A percentile compares a stretch with the other conserved stretches of the same genome.
These are phyloP conservation scores for Fusarium napiforme DNA, from an alignment of 2,329 filamentous ascomycete species.

Conservation along the genomic window DNA sequence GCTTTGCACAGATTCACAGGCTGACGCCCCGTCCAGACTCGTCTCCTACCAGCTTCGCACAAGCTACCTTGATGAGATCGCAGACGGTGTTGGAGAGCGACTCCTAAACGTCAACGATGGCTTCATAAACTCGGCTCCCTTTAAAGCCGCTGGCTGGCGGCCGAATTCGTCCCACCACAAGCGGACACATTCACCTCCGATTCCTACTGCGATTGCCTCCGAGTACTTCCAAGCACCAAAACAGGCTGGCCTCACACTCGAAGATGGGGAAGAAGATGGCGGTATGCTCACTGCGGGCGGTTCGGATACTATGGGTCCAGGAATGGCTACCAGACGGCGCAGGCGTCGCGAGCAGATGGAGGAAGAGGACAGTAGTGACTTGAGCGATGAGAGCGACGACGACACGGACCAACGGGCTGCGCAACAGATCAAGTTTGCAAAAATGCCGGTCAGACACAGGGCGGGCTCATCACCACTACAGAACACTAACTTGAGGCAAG, in stretches of 20 bases:
- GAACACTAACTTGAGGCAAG: conserved; percentile 69
- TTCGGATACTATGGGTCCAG: conserved; percentile 75
- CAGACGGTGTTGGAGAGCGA: conserved; percentile 86
- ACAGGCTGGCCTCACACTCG: conserved; percentile 70
- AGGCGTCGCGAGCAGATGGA: conserved; percentile 78
- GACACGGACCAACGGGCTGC: conserved; percentile 79
- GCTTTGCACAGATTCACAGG: background rate
- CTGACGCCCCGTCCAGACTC: conserved; percentile 64
- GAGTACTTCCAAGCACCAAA: conserved; percentile 84
- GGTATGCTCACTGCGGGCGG: conserved; percentile 76
- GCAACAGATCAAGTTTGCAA: conserved; percentile 94
- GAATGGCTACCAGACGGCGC: conserved; percentile 73
- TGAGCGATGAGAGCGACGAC: conserved; percentile 87
- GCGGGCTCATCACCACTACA: conserved; percentile 90
- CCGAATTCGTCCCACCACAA: conserved; percentile 80
- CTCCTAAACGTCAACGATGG: conserved; percentile 83
- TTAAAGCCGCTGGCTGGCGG: conserved; percentile 85
- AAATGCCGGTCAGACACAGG: conserved; percentile 89
- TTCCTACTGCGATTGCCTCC: conserved; percentile 82
- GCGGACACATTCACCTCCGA: conserved; percentile 86
- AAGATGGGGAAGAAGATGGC: conserved; percentile 77
- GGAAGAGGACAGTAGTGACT: conserved; percentile 86
- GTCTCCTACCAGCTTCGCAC: conserved; percentile 85
- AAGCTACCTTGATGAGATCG: conserved; percentile 81
- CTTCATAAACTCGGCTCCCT: conserved; percentile 82